Evolutionary conservation across 2,329 filamentous ascomycete genomes (phyloP).

Genomic region (Calonectria henricotiae): DNA sequence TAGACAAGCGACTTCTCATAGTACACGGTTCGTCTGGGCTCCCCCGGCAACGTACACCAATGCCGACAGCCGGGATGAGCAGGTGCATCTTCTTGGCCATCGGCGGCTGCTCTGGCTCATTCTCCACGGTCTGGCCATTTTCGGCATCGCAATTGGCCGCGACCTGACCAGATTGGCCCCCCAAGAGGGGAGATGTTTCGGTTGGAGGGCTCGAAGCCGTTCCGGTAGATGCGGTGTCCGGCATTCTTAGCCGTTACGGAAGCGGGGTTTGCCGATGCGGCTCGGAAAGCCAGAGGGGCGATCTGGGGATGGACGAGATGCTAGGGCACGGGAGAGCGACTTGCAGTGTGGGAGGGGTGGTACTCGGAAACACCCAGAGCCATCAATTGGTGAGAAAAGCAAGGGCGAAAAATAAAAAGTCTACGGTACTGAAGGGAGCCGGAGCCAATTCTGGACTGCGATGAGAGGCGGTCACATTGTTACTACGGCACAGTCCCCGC

Average conservation of each 20-base stretch:
- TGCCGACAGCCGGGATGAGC: slow-evolving; percentile 59
- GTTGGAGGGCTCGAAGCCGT: slow-evolving; percentile 31
- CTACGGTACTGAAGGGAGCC: slow-evolving; percentile 18
- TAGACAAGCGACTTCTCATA: slow-evolving; percentile 15
- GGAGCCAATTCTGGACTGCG: slow-evolving; percentile 42
- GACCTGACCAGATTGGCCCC: slow-evolving; percentile 19
- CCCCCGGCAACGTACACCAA: slow-evolving; percentile 53
- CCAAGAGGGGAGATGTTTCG: slow-evolving; percentile 54
- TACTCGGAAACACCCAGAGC: background rate
- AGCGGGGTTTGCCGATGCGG: slow-evolving; percentile 21
- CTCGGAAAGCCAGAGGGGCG: background rate
- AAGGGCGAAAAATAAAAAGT: slow-evolving; percentile 1
- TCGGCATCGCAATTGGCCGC: slow-evolving; percentile 36
- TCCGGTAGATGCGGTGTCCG: slow-evolving; percentile 23
- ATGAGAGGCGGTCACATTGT: slow-evolving; percentile 26
- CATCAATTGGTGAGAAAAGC: background rate
- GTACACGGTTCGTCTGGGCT: background rate
- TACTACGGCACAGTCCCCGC: slow-evolving; percentile 29
- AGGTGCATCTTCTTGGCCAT: slow-evolving; percentile 59
- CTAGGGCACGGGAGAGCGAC: background rate
- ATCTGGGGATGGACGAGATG: background rate
- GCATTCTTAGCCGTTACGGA: slow-evolving; percentile 37
- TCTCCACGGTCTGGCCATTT: slow-evolving; percentile 32
- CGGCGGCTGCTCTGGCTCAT: slow-evolving; percentile 29
- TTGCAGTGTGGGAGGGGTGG: background rate